These are phyloP conservation scores for Calonectria pseudoturangicola DNA, from an alignment of 2,329 filamentous ascomycete genomes.

Conservation along the genomic window DNA sequence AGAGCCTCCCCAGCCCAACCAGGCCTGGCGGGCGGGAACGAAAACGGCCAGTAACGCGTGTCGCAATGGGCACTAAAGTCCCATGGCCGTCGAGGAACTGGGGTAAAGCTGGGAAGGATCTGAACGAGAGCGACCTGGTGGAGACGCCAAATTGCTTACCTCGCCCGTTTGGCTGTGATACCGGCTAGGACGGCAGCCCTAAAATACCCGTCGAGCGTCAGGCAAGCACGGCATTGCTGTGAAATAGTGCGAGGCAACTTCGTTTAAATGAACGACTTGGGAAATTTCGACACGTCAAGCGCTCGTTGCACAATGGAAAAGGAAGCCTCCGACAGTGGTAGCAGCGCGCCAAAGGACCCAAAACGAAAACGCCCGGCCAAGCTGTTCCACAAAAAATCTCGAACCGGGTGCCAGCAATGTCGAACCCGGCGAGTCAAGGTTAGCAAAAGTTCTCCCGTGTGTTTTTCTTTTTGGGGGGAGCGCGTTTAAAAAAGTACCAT, in stretches of 20 bases:
- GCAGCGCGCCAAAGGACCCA: constrained; percentile 1
- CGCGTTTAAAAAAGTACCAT: neutral
- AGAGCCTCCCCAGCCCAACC: neutral
- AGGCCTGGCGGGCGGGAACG: constrained; percentile 9
- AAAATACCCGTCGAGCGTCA: neutral
- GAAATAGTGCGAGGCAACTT: constrained; percentile 1
- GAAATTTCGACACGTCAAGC: neutral
- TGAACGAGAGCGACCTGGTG: constrained; percentile 40
- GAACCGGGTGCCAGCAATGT: constrained; percentile 39
- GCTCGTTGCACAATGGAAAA: constrained; percentile 1
- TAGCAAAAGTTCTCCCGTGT: neutral
- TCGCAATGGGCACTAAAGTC: neutral
- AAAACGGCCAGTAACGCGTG: constrained; percentile 1
- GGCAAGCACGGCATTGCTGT: neutral
- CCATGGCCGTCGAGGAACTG: neutral
- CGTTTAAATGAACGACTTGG: neutral
- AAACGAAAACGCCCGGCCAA: constrained; percentile 33
- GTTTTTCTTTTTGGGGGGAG: too few species aligned
- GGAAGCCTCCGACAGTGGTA: constrained; percentile 5
- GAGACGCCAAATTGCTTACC: constrained; percentile 25
- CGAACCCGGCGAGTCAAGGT: constrained; percentile 37
- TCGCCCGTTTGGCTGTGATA: neutral
- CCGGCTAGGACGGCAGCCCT: constrained; percentile 3
- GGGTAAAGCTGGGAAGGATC: neutral
- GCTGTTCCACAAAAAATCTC: constrained; percentile 39